Conservation (phyloP, 2,329 filamentous ascomycete genomes). For the Gaeumannomyces tritici region DNA sequence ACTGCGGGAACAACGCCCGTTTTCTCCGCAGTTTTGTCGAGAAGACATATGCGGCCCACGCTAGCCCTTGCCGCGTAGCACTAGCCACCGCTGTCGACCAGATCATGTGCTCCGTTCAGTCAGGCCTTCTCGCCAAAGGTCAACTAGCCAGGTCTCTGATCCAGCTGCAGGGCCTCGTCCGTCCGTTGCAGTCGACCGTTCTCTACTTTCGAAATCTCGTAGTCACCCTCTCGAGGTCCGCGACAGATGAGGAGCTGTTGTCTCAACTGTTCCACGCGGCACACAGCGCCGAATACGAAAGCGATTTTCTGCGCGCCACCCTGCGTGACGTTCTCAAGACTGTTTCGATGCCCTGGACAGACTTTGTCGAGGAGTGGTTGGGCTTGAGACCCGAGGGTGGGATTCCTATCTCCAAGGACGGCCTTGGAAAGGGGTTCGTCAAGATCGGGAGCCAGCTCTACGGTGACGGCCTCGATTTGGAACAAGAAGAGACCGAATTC, state of each 20-base stretch:
- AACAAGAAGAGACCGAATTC: conserved; percentile 50
- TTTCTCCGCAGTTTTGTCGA: conserved; percentile 37
- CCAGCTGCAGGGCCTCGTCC: conserved; percentile 40
- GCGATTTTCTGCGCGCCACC: conserved; percentile 50
- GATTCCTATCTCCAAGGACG: conserved; percentile 39
- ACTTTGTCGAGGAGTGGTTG: conserved; percentile 59
- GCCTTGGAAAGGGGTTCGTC: conserved; percentile 47
- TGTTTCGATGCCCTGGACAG: conserved; percentile 22
- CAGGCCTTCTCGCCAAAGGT: conserved; percentile 33
- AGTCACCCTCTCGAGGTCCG: conserved; percentile 30
- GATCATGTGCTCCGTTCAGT: conserved; percentile 38
- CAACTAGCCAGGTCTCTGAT: conserved; percentile 36
- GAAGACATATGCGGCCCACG: conserved; percentile 30
- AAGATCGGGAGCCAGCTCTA: conserved; percentile 44
- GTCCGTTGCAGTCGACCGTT: conserved; percentile 37
- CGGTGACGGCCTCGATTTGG: conserved; percentile 49
- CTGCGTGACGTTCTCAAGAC: conserved; percentile 53
- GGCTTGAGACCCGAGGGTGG: conserved; percentile 54
- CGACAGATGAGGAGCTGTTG: conserved; percentile 50
- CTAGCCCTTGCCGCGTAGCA: conserved; percentile 38
- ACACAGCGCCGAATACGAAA: conserved; percentile 53
- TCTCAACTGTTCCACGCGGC: conserved; percentile 53
- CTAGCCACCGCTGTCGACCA: conserved; percentile 39
- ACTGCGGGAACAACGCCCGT: conserved; percentile 36
- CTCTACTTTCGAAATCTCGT: conserved; percentile 41